Conservation (phyloP, 768 basidiomycete species). For the Tylopilus sp. region DNA sequence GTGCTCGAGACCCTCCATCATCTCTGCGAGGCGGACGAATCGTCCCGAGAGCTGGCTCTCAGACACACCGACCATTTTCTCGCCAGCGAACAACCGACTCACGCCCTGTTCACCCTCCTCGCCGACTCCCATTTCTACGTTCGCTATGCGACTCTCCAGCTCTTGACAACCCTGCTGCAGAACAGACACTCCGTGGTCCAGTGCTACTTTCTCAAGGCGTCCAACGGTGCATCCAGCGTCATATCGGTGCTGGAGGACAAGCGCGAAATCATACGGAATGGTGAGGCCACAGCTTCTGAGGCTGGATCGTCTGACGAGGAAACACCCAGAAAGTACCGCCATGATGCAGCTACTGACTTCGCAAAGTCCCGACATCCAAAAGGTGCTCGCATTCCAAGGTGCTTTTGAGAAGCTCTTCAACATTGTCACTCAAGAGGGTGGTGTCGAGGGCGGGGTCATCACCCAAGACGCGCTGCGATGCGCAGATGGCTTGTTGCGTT, state of each 20-base stretch:
- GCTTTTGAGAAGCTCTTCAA: conserved; percentile 95
- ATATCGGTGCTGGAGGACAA: conserved; percentile 79
- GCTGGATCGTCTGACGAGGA: conserved; percentile 7
- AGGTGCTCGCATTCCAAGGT: conserved; percentile 94
- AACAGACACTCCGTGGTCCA: conserved; percentile 83
- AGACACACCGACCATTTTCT: conserved; percentile 82
- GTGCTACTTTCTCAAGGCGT: conserved; percentile 84
- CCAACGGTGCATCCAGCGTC: conserved; percentile 71
- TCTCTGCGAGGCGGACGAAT: conserved; percentile 79
- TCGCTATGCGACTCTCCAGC: conserved; percentile 80
- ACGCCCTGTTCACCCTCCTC: conserved; percentile 75
- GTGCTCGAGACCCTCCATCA: conserved; percentile 84
- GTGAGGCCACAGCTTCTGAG: conserved; percentile 39
- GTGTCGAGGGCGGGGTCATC: conserved; percentile 85
- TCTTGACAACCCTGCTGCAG: conserved; percentile 73
- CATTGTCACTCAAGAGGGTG: conserved; percentile 83
- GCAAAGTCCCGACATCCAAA: conserved; percentile 92
- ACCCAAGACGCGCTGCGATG: conserved; percentile 84
- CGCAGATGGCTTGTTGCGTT: conserved; percentile 82
- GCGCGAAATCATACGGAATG: conserved; percentile 85
- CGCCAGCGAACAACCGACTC: conserved; percentile 62
- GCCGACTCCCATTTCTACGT: conserved; percentile 78
- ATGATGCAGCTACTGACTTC: conserved; percentile 79
- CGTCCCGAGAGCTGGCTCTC: conserved; percentile 61
- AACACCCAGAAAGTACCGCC: conserved; percentile 67